phyloP scores from a whole-genome alignment of 768 basidiomycete genomes.

The Amanita rimosa region DNA sequence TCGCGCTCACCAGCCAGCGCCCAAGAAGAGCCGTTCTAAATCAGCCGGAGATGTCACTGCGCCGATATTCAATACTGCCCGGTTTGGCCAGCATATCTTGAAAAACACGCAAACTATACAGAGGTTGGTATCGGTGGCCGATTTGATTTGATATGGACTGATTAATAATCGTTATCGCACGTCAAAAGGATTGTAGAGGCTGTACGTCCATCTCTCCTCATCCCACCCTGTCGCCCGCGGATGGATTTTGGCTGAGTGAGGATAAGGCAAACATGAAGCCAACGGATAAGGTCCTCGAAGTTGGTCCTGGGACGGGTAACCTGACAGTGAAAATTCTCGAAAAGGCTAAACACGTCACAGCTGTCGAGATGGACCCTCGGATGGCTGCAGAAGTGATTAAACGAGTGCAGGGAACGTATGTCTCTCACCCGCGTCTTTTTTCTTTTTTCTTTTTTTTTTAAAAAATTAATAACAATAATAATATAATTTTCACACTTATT shows the following conservation, averaged over 20 bases:
- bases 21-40: slow-evolving; percentile 30
- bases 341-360: slow-evolving; percentile 85
- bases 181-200: slow-evolving; percentile 6
- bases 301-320: slow-evolving; percentile 97
- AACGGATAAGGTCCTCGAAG: slow-evolving; percentile 93
- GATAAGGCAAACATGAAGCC: slow-evolving; percentile 79
- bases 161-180: background rate
- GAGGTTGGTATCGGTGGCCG: slow-evolving; percentile 40
- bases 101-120: slow-evolving; percentile 90
- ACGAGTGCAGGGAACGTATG: slow-evolving; percentile 95
- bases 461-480: background rate
- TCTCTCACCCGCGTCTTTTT: slow-evolving; percentile 12
- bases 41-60: slow-evolving; percentile 40
- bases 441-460: no score
- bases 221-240: no score
- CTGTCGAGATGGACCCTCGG: slow-evolving; percentile 96
- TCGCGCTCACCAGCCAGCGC: slow-evolving; percentile 55
- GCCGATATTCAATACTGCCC: slow-evolving; percentile 88
- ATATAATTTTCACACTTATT: background rate
- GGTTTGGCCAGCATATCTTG: slow-evolving; percentile 96
- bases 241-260: background rate
- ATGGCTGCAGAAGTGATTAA: slow-evolving; percentile 98
- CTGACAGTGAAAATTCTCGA: slow-evolving; percentile 89
- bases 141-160: background rate
- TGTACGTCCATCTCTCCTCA: background rate